A percentile compares a stretch with the other conserved stretches of the same genome.
Evolutionary conservation across 2,329 filamentous ascomycete genomes (phyloP).

Genomic region (Berkeleyomyces rouxiae): DNA sequence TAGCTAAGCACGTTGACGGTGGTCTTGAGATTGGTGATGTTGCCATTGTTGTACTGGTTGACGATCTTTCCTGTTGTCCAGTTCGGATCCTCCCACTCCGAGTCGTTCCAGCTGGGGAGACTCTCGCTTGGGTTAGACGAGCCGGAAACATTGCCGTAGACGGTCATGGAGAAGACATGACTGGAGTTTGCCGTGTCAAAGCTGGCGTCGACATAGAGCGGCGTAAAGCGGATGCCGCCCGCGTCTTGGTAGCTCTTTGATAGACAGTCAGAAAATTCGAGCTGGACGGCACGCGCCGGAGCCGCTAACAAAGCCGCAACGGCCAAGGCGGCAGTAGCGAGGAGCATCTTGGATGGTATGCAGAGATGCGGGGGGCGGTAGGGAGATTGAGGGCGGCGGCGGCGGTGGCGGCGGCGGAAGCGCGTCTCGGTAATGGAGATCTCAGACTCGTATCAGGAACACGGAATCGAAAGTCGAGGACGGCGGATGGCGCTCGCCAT

Average conservation of each 20-base stretch:
- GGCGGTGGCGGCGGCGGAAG: background rate
- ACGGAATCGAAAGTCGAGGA: constrained; percentile 10
- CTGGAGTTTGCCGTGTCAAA: constrained; percentile 47
- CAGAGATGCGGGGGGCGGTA: constrained; percentile 5
- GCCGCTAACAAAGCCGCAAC: constrained; percentile 22
- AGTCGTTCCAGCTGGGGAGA: constrained; percentile 43
- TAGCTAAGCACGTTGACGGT: constrained; percentile 64
- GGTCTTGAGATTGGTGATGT: constrained; percentile 55
- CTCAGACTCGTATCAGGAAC: constrained; percentile 5
- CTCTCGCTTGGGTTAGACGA: constrained; percentile 33
- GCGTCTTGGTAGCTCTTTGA: constrained; percentile 41
- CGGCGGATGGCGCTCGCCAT: constrained; percentile 13
- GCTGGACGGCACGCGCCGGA: constrained; percentile 43
- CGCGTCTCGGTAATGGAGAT: constrained; percentile 2
- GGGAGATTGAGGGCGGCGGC: background rate
- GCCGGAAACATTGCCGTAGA: constrained; percentile 86
- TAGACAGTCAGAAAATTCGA: constrained; percentile 78
- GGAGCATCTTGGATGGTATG: constrained; percentile 17
- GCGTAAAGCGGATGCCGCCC: constrained; percentile 60
- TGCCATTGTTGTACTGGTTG: constrained; percentile 27
- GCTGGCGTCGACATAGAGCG: constrained; percentile 53
- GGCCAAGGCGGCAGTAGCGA: constrained; percentile 15
- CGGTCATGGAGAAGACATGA: constrained; percentile 56
- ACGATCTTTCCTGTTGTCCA: constrained; percentile 61
- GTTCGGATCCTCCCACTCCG: constrained; percentile 45